Evolutionary conservation across 176 grass and related monocot genomes (phyloP), one percentile per base, ranked within the genome.

Genomic region (Thalia dealbata): DNA sequence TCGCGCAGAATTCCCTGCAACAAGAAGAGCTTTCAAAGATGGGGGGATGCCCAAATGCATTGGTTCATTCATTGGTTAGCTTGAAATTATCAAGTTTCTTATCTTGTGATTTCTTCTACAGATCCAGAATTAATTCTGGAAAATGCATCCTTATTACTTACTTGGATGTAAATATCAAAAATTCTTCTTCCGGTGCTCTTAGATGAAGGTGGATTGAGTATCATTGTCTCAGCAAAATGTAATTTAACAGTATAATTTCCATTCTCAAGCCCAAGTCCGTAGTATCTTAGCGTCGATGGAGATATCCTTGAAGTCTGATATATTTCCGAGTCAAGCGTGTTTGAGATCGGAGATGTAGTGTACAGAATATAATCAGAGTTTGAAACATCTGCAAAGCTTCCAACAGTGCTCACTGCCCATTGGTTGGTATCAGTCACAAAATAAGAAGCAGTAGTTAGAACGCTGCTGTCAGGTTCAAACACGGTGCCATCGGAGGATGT

Each of bases 131-230:
- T 15, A 10, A 73, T 48, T 19, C 73, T n/a, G 24, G 11, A 59
- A 75, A 23, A 61, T 2, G 61, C 4, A 62, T 16, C 6, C 26
- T 46, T 38, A 50, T 22, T 16, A 21, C 38, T 5, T n/a, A 96
- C 92, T 84, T 96, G 92, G 22, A 96, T 81, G 64, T 96, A 96
- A 41, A 96, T 91, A 85, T 96, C 82, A 42, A 96, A 96, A 81
- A 91, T 61, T 52, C 92, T 91, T 77, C 84, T 85, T 32, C 92
- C 84, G 43, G 58, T 60, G 61, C 83, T 91, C 76, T 21, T 78
- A 86, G 83, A 89, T 3, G 68, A 52, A 70, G 76, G 71, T 11
- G 29, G 55, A 61, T 89, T 78, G 13, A 75, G 72, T 69, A 77
- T 91, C 18, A 14, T 51, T 64, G 77, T 82, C 78, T 96, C 88